phyloP scores from a whole-genome alignment of 2,329 filamentous ascomycete species.

The Fusarium guadeloupense region DNA sequence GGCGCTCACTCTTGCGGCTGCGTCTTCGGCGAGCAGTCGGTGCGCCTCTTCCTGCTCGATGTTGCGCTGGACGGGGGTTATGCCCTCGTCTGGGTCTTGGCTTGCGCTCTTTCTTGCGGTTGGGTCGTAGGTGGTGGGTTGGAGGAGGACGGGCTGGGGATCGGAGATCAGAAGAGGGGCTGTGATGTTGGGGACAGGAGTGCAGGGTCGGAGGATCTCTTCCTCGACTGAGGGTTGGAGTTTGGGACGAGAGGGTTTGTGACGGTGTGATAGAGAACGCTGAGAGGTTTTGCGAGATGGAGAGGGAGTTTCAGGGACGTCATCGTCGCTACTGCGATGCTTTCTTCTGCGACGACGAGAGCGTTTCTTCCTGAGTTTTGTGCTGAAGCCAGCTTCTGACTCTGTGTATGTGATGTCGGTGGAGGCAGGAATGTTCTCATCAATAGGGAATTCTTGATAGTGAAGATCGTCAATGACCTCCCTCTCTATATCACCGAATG shows the following conservation, averaged over 20 bases:
- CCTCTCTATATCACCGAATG: constrained; percentile 49
- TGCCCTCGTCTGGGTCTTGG: constrained; percentile 52
- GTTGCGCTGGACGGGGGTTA: constrained; percentile 67
- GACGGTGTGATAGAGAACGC: constrained; percentile 38
- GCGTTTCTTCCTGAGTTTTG: constrained; percentile 59
- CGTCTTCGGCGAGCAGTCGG: constrained; percentile 65
- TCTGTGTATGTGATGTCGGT: constrained; percentile 15
- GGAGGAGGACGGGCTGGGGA: constrained; percentile 63
- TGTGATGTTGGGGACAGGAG: constrained; percentile 54
- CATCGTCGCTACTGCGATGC: constrained; percentile 45
- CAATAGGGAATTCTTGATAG: constrained; percentile 40
- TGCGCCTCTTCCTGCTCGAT: constrained; percentile 65
- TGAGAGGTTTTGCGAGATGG: constrained; percentile 34
- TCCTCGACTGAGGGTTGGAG: constrained; percentile 41
- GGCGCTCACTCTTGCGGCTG: constrained; percentile 62
- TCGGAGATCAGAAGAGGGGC: constrained; percentile 60
- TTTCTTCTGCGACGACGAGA: constrained; percentile 51
- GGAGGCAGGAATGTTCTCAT: constrained; percentile 10
- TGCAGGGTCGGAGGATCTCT: constrained; percentile 38
- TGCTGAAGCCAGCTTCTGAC: constrained; percentile 53
- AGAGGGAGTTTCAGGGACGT: constrained; percentile 23
- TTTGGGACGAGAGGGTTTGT: constrained; percentile 40
- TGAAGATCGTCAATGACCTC: constrained; percentile 46
- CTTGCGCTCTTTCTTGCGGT: constrained; percentile 23
- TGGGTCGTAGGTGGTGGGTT: constrained; percentile 67